A percentile compares a stretch with the other conserved stretches of the same genome.
Evolutionary conservation across 164 flowering plant genomes (phyloP).

Genomic region (Chimonanthus praecox): DNA sequence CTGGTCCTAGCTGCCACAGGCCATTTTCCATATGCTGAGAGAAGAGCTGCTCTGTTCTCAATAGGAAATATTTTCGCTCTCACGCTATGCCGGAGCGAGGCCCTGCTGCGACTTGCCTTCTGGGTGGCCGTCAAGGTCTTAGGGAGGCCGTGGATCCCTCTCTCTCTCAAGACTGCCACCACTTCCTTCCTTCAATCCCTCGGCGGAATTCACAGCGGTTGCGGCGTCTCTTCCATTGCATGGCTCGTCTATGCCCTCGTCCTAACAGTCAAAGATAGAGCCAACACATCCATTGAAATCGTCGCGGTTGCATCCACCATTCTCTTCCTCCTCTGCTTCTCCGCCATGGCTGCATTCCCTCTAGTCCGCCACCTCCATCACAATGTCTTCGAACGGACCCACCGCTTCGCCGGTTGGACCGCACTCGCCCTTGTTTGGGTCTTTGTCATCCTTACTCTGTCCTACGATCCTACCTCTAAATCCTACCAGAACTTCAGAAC

Average conservation of each 20-base stretch:
- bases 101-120: constrained; percentile 33
- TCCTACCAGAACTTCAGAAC: constrained; percentile 18
- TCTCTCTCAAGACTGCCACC: constrained; percentile 35
- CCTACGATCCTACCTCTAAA: constrained; percentile 38
- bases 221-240: constrained; percentile 49
- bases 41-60: constrained; percentile 35
- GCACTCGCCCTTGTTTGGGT: constrained; percentile 49
- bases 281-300: constrained; percentile 33
- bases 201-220: constrained; percentile 56
- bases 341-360: constrained; percentile 56
- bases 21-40: constrained; percentile 33
- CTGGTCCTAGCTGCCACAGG: constrained; percentile 41
- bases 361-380: constrained; percentile 60
- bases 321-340: constrained; percentile 40
- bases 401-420: constrained; percentile 52
- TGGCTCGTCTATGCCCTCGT: constrained; percentile 50
- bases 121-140: constrained; percentile 42
- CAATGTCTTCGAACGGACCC: constrained; percentile 53
- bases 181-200: constrained; percentile 51
- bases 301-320: constrained; percentile 34
- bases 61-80: constrained; percentile 41
- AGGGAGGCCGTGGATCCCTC: constrained; percentile 44
- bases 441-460: constrained; percentile 34
- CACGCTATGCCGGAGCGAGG: constrained; percentile 49
- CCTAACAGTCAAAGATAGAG: constrained; percentile 30